Evolutionary conservation across 2,329 filamentous ascomycete species (phyloP), one percentile per base, ranked within the genome.

Genomic region (Curvularia hawaiiensis): DNA sequence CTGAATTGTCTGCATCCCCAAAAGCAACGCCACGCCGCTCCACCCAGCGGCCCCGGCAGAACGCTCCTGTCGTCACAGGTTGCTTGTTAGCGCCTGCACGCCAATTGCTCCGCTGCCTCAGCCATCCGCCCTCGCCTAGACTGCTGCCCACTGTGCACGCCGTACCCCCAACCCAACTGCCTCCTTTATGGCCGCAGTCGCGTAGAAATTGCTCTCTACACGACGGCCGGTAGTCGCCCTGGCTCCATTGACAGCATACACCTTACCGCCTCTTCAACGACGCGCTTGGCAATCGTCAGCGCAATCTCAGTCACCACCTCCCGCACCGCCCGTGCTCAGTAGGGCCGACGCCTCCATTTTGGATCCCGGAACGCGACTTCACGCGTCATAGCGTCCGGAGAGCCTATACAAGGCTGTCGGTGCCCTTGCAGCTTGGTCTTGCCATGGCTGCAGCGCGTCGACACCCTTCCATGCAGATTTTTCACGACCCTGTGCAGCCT

Each of bases 401-500:
- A 66, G 58, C 62, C 65, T 67, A 70, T 71, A 70, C 67, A 66
- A 70, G 67, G 56, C 64, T 67, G 57, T 66, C 56, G 50, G 51
- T 56, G 63, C 58, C 72, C 67, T 64, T 61, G 60, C 52, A 60
- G 61, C 63, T 62, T 56, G 57, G 66, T 63, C 64, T 66, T 65
- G 69, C 69, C 62, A 83, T 83, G 81, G 78, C 81, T 74, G 79
- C 82, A 76, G 84, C 83, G 82, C 83, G 83, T 81, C 82, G 80
- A 68, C 80, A 80, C 70, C 74, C 77, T 63, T 76, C 79, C 67
- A 75, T 87, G 76, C 81, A 86, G 69, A 84, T 85, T 73, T 85
- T 84, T 72, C 81, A 87, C 72, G 84, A 88, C 75, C 77, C 81
- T 57, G 75, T 79, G 43, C 67, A 59, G 44, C 70, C 66, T 72